Percentiles rank a stretch among this genome's conserved stretches.
These are phyloP conservation scores for Nematocida sp. DNA, from an alignment of 371 early-diverging fungal species.

Conservation along the genomic window DNA sequence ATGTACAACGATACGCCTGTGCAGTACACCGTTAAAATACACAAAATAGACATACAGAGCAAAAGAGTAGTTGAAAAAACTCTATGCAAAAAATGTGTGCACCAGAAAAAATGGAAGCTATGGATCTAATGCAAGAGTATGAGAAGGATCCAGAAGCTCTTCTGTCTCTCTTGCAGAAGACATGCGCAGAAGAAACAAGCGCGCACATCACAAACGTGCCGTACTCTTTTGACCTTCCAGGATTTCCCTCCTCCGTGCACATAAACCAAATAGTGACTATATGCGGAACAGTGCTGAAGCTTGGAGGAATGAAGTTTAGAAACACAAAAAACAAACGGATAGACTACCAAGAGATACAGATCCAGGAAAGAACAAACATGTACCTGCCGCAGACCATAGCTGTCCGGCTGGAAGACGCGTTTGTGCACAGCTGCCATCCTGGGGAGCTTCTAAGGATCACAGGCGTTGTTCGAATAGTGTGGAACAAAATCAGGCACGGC, in stretches of 20 bases:
- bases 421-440: constrained; percentile 55
- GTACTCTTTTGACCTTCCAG: constrained; percentile 32
- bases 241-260: constrained; percentile 46
- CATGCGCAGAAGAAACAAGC: background rate
- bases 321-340: constrained; percentile 27
- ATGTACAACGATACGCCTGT: constrained; percentile 1
- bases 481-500: constrained; percentile 46
- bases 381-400: constrained; percentile 58
- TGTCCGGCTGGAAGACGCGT: constrained; percentile 52
- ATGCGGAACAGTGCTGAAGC: constrained; percentile 59
- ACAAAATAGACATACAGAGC: constrained; percentile 18
- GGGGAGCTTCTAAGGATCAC: constrained; percentile 57
- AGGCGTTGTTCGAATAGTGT: constrained; percentile 53
- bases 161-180: background rate
- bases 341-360: constrained; percentile 48
- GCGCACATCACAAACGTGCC: constrained; percentile 46
- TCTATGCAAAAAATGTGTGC: constrained; percentile 1
- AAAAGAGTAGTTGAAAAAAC: constrained; percentile 12
- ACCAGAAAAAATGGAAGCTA: constrained; percentile 1
- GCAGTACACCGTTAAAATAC: constrained; percentile 18
- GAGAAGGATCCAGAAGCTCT: constrained; percentile 13
- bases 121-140: constrained; percentile 30
- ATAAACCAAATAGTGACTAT: constrained; percentile 55
- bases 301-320: constrained; percentile 53
- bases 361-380: constrained; percentile 50